Percentiles rank a stretch among this genome's conserved stretches.
Evolutionary conservation across 345 rosid species (phyloP).

Genomic region (Melastoma malabathricum): DNA sequence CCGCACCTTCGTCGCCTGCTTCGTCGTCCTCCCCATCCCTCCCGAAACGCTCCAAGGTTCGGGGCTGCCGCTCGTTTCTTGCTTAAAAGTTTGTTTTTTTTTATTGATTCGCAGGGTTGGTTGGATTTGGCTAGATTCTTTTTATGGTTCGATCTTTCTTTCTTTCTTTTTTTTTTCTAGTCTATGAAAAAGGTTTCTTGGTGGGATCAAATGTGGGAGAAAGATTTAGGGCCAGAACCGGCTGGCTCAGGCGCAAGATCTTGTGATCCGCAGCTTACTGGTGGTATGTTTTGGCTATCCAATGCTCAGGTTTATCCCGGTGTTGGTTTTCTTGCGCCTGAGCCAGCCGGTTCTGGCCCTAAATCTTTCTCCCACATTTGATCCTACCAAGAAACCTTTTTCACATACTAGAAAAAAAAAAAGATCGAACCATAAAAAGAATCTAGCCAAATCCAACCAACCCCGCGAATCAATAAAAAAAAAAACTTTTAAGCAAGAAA

Average conservation of each 20-base stretch:
- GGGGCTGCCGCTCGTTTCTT: neutral
- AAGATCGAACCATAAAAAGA: too few relatives aligned
- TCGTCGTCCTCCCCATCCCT: slow-evolving; percentile 28
- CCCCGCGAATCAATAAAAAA: too few relatives aligned
- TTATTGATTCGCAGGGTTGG: too few relatives aligned
- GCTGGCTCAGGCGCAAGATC: slow-evolving; percentile 43
- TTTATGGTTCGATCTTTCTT: too few relatives aligned
- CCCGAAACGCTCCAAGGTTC: slow-evolving; percentile 71
- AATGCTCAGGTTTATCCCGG: slow-evolving; percentile 4
- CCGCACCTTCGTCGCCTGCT: slow-evolving; percentile 38
- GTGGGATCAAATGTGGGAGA: slow-evolving; percentile 20
- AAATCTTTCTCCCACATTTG: slow-evolving; percentile 32
- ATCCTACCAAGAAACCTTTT: slow-evolving; percentile 8
- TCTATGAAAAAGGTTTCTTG: slow-evolving; percentile 1
- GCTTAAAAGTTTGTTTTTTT: too few relatives aligned
- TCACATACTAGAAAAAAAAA: too few relatives aligned
- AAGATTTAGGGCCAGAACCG: slow-evolving; percentile 42
- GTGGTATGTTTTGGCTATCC: slow-evolving; percentile 7
- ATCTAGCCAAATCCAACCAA: too few relatives aligned
- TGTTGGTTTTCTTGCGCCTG: slow-evolving; percentile 27
- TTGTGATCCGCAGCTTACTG: slow-evolving; percentile 46
- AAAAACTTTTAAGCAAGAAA: too few relatives aligned
- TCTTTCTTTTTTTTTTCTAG: too few relatives aligned
- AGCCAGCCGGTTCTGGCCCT: slow-evolving; percentile 34
- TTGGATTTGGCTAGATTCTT: too few relatives aligned